A percentile compares a stretch with the other conserved stretches of the same genome.
These are phyloP conservation scores for Alternaria brassicae DNA, from an alignment of 2,329 filamentous ascomycete genomes.

Conservation along the genomic window DNA sequence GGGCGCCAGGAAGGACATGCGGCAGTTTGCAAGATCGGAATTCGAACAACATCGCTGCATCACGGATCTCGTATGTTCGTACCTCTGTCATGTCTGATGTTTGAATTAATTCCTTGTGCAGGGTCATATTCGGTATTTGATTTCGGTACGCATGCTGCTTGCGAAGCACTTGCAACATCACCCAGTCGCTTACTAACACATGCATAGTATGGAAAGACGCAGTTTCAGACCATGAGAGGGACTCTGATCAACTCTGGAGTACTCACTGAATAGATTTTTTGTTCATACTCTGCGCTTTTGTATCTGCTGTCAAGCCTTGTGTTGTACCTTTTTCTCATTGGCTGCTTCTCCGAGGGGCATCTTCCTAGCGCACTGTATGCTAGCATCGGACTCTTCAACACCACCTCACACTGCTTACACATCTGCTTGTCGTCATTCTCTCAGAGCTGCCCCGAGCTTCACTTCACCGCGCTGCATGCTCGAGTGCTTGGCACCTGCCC, in stretches of 20 bases:
- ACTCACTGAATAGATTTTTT: conserved; percentile 27
- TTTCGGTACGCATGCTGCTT: conserved; percentile 51
- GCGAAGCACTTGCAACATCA: background rate
- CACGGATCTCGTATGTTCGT: conserved; percentile 53
- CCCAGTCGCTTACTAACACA: conserved; percentile 6
- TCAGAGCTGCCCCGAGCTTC: background rate
- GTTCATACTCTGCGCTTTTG: conserved; percentile 6
- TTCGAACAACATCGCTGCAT: conserved; percentile 57
- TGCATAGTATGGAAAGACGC: conserved; percentile 56
- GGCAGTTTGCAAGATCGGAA: conserved; percentile 57
- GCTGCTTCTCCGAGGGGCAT: conserved; percentile 19
- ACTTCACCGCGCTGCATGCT: background rate
- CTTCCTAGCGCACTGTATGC: conserved; percentile 21
- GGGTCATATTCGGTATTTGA: conserved; percentile 58
- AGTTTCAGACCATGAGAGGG: conserved; percentile 58
- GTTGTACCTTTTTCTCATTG: conserved; percentile 12
- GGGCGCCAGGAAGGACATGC: conserved; percentile 52
- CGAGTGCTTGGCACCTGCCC: background rate
- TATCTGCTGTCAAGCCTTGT: background rate
- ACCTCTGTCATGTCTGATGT: too few relatives aligned
- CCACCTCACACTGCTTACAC: background rate
- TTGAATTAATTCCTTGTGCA: conserved; percentile 24
- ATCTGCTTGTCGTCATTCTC: background rate
- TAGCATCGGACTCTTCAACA: conserved; percentile 1
- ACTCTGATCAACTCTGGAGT: conserved; percentile 46